phyloP scores from a whole-genome alignment of 352 stramenopile species.

The Pythium rishiriense region DNA sequence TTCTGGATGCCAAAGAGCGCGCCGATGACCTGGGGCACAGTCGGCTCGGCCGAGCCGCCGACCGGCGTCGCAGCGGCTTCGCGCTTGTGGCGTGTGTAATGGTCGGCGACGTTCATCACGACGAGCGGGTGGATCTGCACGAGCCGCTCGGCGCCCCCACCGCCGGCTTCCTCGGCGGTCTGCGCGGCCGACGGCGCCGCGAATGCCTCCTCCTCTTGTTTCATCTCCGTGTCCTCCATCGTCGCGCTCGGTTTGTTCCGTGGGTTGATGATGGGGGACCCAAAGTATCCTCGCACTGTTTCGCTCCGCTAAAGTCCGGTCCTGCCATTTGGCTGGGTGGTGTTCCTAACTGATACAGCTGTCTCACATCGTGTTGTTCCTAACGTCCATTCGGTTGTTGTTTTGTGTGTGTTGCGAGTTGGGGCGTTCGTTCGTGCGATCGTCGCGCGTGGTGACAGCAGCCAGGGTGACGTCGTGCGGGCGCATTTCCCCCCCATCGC shows the following conservation, averaged over 20 bases:
- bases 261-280: constrained; percentile 3
- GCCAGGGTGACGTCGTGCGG: background rate
- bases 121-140: constrained; percentile 88
- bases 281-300: background rate
- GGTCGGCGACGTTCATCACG: constrained; percentile 94
- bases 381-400: constrained; percentile 18
- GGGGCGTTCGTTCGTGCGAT: constrained; percentile 22
- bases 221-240: constrained; percentile 69
- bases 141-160: constrained; percentile 58
- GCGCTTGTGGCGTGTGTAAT: constrained; percentile 90
- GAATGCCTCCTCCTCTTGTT: constrained; percentile 25
- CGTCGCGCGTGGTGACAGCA: background rate
- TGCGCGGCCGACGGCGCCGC: constrained; percentile 21
- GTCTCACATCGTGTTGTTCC: constrained; percentile 1
- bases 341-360: no score
- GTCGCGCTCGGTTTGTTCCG: background rate
- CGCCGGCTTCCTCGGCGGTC: constrained; percentile 35
- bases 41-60: background rate
- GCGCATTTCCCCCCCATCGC: background rate
- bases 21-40: constrained; percentile 72
- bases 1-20: constrained; percentile 93
- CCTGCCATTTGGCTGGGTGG: background rate
- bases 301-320: constrained; percentile 14
- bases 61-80: constrained; percentile 29
- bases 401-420: constrained; percentile 4